A percentile compares a stretch with the other conserved stretches of the same genome.
These are phyloP conservation scores for Boletus huronensis DNA, from an alignment of 768 basidiomycete genomes.

Conservation along the genomic window DNA sequence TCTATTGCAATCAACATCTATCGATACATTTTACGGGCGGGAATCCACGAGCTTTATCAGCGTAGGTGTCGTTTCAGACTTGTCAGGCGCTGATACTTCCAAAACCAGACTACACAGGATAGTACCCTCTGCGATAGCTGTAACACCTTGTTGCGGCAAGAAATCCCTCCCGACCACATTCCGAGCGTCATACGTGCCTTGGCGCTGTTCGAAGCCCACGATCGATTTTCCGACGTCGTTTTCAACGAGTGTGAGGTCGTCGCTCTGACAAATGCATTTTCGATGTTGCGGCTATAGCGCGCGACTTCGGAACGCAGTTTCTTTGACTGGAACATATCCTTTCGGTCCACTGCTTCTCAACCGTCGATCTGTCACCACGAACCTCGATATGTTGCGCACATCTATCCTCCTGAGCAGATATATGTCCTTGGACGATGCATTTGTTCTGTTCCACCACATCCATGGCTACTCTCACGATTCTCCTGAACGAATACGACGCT, in stretches of 20 bases:
- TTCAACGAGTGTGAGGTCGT: conserved; percentile 15
- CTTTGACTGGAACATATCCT: background rate
- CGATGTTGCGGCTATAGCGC: conserved; percentile 17
- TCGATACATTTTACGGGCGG: background rate
- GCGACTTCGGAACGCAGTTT: background rate
- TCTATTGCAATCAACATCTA: background rate
- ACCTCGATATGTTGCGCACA: background rate
- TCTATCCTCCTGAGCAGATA: background rate
- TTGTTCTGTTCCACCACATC: background rate
- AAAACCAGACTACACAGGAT: conserved; percentile 5
- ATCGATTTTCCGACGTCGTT: background rate
- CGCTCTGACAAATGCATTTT: conserved; percentile 19
- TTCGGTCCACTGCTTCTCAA: background rate
- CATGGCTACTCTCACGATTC: background rate
- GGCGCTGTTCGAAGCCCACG: conserved; percentile 14
- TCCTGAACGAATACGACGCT: background rate
- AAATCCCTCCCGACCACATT: conserved; percentile 20
- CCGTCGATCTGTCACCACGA: background rate
- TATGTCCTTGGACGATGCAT: background rate
- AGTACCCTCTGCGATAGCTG: conserved; percentile 14
- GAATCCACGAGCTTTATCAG: conserved; percentile 9
- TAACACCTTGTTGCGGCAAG: conserved; percentile 6
- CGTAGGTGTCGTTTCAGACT: conserved; percentile 1
- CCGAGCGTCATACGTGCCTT: conserved; percentile 23
- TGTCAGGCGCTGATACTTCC: background rate